Evolutionary conservation across 768 basidiomycete species (phyloP), one percentile per base, ranked within the genome.

Genomic region (Naematelia aurantialba): DNA sequence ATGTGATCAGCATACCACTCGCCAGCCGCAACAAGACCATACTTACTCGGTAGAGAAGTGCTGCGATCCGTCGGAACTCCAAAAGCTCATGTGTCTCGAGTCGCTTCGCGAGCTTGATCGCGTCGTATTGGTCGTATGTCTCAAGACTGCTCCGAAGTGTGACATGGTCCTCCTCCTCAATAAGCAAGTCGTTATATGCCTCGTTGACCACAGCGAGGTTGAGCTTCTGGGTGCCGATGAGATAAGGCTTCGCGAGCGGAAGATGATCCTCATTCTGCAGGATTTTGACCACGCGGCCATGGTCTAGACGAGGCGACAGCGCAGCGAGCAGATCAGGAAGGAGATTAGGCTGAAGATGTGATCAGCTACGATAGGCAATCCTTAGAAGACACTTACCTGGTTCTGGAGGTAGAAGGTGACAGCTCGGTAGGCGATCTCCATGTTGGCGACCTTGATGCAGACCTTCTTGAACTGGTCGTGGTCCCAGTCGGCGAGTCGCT

Each of bases 401-500:
- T 58, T 55, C 19, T 56, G 56, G 19, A 73, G 65, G 60, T 73
- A 73, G 63, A 73, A 73, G 5, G 67, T 60, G 2, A 73, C 87
- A 17, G 78, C 78, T 77, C 92, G 92, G 83, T 98, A 97, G 79
- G 96, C 97, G 63, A 99, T 97, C 80, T 99, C 96, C 62, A 98
- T 85, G 72, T 99, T 99, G 49, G 96, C 94, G 21, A 89, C 93
- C 60, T 93, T 89, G 72, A 97, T 89, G 56, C 96, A 84, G 58
- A 96, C 87, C 68, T 98, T 96, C 83, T 98, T 98, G 86, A 99
- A 99, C 77, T 97, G 94, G 71, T 91, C 93, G 80, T 99, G 96
- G 58, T 99, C 96, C 93, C 93, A 99, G 78, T 96, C 91, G n/a
- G 90, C 84, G 1, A 96, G 89, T 19, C 93, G 87, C 77, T 99